Base-by-base conservation (phyloP, 2,329 filamentous ascomycete genomes). In the Xylariaceae sp. region DNA sequence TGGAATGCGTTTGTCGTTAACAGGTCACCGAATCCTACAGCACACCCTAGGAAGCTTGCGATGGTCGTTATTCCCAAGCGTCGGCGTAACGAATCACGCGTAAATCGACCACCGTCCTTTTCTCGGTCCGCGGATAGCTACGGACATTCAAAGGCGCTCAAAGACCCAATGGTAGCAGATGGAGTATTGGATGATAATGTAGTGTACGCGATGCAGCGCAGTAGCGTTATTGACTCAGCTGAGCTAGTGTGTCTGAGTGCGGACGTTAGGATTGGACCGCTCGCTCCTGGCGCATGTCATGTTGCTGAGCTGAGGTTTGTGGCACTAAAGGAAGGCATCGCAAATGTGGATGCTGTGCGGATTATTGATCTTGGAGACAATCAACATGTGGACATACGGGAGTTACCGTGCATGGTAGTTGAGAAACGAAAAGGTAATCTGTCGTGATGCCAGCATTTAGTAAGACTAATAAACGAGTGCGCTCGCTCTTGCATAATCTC, bases 1-100 rank as follows among this genome's bases (percentile, higher is more conserved):
- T 88, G 87, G 82, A 76, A 75, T 26, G 74, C 90, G 13, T 85
- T 88, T 55, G 81, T 90, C 29, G 83, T 88, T 49, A 93, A 91
- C 61, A 79, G 83, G 37, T 79, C 77, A 6, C 64, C 38, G 34
- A 43, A 56, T 66, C 18, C 65, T 71, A 26, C 43, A 47, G 38
- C 62, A 0, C 57, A 67, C 2, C 65, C 76, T 3, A 78, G 86
- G 38, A 87, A 87, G 55, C 72, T 93, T 29, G 84, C 85, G 19
- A 71, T 91, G 16, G 64, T 86, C 19, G 79, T 79, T 4, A 70
- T 89, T 19, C 81, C 84, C 3, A 81, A 77, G 54, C 76, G 84
- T 7, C 75, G 79, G 19, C 73, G 78, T 41, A 73, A 70, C 49
- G 79, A 83, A 40, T 63, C 68, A 38, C 71, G 78, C 9, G 68